Evolutionary conservation across 495 filamentous ascomycete species (phyloP).

Genomic region (Letharia lupina): DNA sequence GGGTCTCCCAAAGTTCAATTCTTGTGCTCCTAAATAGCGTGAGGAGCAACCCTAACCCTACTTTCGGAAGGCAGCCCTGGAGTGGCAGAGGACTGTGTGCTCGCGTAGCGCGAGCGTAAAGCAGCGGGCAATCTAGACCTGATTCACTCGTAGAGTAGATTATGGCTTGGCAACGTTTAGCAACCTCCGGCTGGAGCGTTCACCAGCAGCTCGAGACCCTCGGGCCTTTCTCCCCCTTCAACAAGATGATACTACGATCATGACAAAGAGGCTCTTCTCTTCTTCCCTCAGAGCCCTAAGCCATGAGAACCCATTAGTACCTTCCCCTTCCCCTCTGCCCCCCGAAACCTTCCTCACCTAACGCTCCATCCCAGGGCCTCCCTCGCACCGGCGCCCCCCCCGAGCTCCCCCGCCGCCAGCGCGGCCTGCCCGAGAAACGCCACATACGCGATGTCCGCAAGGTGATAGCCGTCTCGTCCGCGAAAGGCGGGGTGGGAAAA

Average conservation of each 20-base stretch:
- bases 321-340: conserved; percentile 9
- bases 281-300: conserved; percentile 45
- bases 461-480: conserved; percentile 84
- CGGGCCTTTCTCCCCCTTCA: not conserved
- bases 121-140: too few relatives aligned
- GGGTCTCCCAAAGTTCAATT: too few relatives aligned
- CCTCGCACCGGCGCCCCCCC: conserved; percentile 67
- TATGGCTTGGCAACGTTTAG: too few relatives aligned
- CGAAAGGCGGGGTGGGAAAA: conserved; percentile 95
- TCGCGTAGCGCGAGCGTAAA: too few relatives aligned
- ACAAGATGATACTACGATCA: conserved; percentile 24
- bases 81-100: too few relatives aligned
- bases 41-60: too few relatives aligned
- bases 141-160: too few relatives aligned
- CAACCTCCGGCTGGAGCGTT: too few relatives aligned
- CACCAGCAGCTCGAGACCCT: not conserved
- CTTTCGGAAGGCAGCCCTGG: too few relatives aligned
- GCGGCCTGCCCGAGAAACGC: conserved; percentile 73
- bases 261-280: conserved; percentile 57
- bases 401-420: conserved; percentile 67
- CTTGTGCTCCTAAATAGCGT: too few relatives aligned
- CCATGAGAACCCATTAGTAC: conserved; percentile 92
- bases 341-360: not conserved
- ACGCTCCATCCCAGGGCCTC: conserved; percentile 31
- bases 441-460: conserved; percentile 75